Conservation (phyloP, 129 eudicot species). For the Flaveria robusta region DNA sequence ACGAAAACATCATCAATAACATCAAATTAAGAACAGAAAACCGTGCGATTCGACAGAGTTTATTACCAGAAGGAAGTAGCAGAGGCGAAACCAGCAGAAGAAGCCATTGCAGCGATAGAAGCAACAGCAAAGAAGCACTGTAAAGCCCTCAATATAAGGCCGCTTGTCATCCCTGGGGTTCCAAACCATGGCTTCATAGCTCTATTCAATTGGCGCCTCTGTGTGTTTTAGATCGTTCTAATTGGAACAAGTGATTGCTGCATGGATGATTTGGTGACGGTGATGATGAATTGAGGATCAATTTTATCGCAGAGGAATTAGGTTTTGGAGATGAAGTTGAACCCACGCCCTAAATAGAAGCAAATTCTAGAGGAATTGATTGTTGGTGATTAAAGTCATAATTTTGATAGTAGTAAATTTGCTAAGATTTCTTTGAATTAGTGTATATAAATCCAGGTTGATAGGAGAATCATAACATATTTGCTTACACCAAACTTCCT, state of each 20-base stretch:
- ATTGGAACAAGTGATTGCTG: not conserved
- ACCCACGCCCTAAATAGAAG: constrained; percentile 20
- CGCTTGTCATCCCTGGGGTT: constrained; percentile 65
- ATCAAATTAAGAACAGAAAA: constrained; percentile 15
- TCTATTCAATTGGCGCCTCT: not conserved
- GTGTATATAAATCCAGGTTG: not conserved
- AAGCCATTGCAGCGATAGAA: constrained; percentile 64
- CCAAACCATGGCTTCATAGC: constrained; percentile 64
- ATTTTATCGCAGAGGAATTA: not conserved
- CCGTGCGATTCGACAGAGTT: not conserved
- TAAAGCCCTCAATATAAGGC: constrained; percentile 53
- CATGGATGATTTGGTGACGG: not conserved
- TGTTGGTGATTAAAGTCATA: constrained; percentile 11
- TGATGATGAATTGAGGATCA: not conserved
- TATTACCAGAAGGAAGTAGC: constrained; percentile 68
- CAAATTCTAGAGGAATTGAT: not conserved
- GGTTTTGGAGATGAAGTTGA: constrained; percentile 19
- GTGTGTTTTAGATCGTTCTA: not conserved
- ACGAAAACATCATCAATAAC: too few species aligned
- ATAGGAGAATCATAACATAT: too few species aligned
- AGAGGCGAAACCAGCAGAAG: constrained; percentile 62
- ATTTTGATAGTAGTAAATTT: not conserved
- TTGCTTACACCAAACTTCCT: constrained; percentile 3
- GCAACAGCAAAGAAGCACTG: constrained; percentile 74
- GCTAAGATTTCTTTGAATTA: not conserved